A percentile compares a stretch with the other conserved stretches of the same genome.
phyloP scores from a whole-genome alignment of 768 basidiomycete genomes.

The Hygrophoropsis aurantiaca region DNA sequence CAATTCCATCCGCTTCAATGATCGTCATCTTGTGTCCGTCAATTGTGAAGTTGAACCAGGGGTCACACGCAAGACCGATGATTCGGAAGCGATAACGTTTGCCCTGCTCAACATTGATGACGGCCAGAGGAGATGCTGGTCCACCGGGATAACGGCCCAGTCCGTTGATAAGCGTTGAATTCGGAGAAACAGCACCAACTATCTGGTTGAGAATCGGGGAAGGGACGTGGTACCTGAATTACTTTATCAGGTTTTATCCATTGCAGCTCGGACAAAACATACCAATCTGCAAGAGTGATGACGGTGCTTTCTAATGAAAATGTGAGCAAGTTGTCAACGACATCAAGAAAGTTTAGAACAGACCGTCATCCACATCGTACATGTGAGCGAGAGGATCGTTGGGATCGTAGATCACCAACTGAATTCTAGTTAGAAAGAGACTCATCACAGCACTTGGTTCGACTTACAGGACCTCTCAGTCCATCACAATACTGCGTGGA shows the following conservation, averaged over 20 bases:
- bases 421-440: too few species aligned
- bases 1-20: constrained; percentile 45
- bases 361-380: constrained; percentile 47
- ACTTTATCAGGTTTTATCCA: background rate
- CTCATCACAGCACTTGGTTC: too few species aligned
- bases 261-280: constrained; percentile 6
- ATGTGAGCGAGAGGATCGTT: constrained; percentile 34
- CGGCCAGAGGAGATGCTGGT: constrained; percentile 32
- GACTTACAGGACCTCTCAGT: constrained; percentile 42
- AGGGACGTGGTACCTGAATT: constrained; percentile 27
- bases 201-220: constrained; percentile 10
- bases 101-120: constrained; percentile 38
- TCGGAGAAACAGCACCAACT: constrained; percentile 21
- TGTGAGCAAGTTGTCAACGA: background rate
- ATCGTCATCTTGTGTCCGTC: constrained; percentile 37
- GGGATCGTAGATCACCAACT: constrained; percentile 42
- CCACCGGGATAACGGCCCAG: constrained; percentile 37
- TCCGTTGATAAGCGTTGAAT: constrained; percentile 48
- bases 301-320: constrained; percentile 36
- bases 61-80: constrained; percentile 33
- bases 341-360: constrained; percentile 1
- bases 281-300: constrained; percentile 48
- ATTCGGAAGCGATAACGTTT: constrained; percentile 42
- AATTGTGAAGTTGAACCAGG: constrained; percentile 32
- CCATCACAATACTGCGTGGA: constrained; percentile 51